Conservation (phyloP, 495 filamentous ascomycete genomes). For the Hypoxylon trugodes region DNA sequence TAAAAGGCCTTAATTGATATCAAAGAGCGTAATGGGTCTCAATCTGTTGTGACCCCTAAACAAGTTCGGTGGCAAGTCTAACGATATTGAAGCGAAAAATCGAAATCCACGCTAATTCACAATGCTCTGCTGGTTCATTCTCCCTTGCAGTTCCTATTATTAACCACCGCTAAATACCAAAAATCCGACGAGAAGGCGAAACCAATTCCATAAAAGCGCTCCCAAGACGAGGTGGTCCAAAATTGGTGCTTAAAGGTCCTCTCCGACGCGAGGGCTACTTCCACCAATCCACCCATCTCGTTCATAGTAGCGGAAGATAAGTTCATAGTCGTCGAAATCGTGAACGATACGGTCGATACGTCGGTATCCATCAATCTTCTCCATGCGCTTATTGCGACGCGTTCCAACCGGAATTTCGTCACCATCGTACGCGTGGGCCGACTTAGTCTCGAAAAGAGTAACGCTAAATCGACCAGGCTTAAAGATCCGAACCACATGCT, state of each 20-base stretch:
- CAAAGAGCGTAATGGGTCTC: conserved; percentile 17
- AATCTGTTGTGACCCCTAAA: not conserved
- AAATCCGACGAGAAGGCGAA: conserved; percentile 12
- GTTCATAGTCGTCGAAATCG: conserved; percentile 95
- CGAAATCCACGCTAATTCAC: not conserved
- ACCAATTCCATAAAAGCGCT: conserved; percentile 7
- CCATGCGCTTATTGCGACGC: conserved; percentile 71
- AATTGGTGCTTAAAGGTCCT: conserved; percentile 41
- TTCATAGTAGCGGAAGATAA: conserved; percentile 97
- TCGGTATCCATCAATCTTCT: conserved; percentile 85
- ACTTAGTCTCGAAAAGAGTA: conserved; percentile 94
- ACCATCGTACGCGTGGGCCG: conserved; percentile 48
- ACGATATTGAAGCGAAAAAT: conserved; percentile 8
- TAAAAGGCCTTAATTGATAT: conserved; percentile 16
- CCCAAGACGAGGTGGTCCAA: not conserved
- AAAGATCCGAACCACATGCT: conserved; percentile 96
- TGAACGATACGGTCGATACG: conserved; percentile 95
- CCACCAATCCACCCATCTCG: conserved; percentile 86
- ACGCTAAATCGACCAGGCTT: conserved; percentile 95
- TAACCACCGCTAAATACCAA: conserved; percentile 2
- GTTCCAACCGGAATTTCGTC: conserved; percentile 52
- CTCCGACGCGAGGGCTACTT: conserved; percentile 75
- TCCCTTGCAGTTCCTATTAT: conserved; percentile 7
- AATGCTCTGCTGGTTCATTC: not conserved
- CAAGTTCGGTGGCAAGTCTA: not conserved